Base-by-base conservation (phyloP, 108 stramenopile species). In the Cyclotella sp. region DNA sequence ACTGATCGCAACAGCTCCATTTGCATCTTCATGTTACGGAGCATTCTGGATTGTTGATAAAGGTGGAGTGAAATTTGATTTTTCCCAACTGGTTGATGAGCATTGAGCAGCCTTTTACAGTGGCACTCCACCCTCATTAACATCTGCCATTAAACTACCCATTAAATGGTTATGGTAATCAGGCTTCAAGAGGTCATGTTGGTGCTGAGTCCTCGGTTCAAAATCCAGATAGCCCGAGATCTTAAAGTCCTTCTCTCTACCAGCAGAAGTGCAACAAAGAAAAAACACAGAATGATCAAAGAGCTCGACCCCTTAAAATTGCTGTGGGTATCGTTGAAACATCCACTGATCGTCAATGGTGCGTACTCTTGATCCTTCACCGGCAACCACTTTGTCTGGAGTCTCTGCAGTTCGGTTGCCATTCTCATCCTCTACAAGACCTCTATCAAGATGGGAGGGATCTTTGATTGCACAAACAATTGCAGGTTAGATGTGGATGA, bases 241-340 rank as follows among this genome's bases (percentile, higher is more conserved):
- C 7, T 19, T 19, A 54, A 54, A 54, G n/a, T 54, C 53, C 53
- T 54, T 54, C 53, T 54, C 53, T n/a, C 53, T 54, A 10, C 21
- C 7, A n/a, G 53, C n/a, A 54, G 15, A 54, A 7, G 7, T 54
- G 18, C 53, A n/a, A n/a, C 18, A 19, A 7, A 54, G 53, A 19
- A n/a, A 19, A 13, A 7, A 7, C 7, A 54, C 53, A 7, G 7
- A 7, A n/a, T 54, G 53, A 13, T 54, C 18, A n/a, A 54, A 54
- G 7, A 18, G 53, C 12, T 13, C 18, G 14, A 54, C 18, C n/a
- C 53, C 53, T 7, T 13, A n/a, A n/a, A n/a, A n/a, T n/a, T n/a
- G n/a, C n/a, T n/a, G n/a, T n/a, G n/a, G n/a, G n/a, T n/a, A n/a
- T n/a, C n/a, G n/a, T n/a, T n/a, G n/a, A n/a, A n/a, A n/a, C n/a